A percentile compares a stretch with the other conserved stretches of the same genome.
Conservation (phyloP, 73 alveolate species). For the Urostyla sp. region DNA sequence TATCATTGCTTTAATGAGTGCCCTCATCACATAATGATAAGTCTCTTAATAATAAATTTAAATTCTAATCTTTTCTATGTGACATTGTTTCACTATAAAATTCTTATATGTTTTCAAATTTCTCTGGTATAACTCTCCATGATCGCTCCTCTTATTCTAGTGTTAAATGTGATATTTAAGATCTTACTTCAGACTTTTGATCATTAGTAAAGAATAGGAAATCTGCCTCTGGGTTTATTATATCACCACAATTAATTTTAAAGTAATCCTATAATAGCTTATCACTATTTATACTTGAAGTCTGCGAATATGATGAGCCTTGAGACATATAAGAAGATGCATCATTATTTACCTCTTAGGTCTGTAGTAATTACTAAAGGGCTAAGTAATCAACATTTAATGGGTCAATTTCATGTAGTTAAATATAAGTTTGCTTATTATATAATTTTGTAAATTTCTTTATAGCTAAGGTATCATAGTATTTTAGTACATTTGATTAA, state of each 20-base stretch:
- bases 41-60: background rate
- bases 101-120: no score
- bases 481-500: background rate
- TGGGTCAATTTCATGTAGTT: constrained; percentile 36
- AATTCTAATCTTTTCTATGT: constrained; percentile 36
- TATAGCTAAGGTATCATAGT: constrained; percentile 5
- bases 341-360: no score
- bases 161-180: background rate
- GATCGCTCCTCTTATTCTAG: background rate
- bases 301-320: no score
- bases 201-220: no score
- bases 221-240: no score
- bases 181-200: background rate
- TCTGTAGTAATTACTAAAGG: no score
- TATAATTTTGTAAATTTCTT: constrained; percentile 3
- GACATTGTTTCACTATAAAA: constrained; percentile 20
- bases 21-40: background rate
- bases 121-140: no score
- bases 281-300: no score
- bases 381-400: constrained; percentile 22
- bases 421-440: background rate
- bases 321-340: no score
- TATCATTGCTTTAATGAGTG: background rate
- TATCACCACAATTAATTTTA: no score
- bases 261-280: no score